Percentiles rank a stretch among this genome's conserved stretches.
These are phyloP conservation scores for Apiospora phragmitis DNA, from an alignment of 2,329 filamentous ascomycete species.

Conservation along the genomic window DNA sequence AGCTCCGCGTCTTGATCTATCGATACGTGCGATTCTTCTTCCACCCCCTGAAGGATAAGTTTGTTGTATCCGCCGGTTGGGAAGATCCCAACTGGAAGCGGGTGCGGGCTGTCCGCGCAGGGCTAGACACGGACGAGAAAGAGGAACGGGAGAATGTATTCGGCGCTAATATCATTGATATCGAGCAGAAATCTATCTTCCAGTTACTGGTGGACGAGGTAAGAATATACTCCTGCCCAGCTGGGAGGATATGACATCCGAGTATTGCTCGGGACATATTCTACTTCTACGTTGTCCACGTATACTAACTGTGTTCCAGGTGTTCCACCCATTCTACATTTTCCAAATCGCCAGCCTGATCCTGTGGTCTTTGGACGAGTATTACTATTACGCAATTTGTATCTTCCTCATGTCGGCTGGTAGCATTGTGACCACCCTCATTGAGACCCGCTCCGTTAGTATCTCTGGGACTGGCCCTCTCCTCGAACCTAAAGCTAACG, in stretches of 20 bases:
- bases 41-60: slow-evolving; percentile 86
- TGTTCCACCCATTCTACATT: slow-evolving; percentile 96
- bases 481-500: slow-evolving; percentile 14
- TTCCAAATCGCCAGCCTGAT: slow-evolving; percentile 95
- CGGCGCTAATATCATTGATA: slow-evolving; percentile 86
- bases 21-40: slow-evolving; percentile 93
- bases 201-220: slow-evolving; percentile 90
- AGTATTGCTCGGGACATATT: background rate
- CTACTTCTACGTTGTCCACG: background rate
- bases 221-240: slow-evolving; percentile 18
- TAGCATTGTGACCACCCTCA: slow-evolving; percentile 84
- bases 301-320: slow-evolving; percentile 46
- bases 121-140: slow-evolving; percentile 87
- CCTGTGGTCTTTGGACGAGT: slow-evolving; percentile 93
- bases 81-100: slow-evolving; percentile 90
- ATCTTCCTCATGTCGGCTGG: slow-evolving; percentile 94
- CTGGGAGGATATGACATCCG: background rate
- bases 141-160: slow-evolving; percentile 82
- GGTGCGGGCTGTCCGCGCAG: slow-evolving; percentile 70
- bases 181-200: slow-evolving; percentile 81
- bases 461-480: background rate
- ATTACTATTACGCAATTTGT: slow-evolving; percentile 95
- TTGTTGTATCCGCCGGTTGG: slow-evolving; percentile 85
- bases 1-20: slow-evolving; percentile 82
- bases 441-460: slow-evolving; percentile 82